Base-by-base conservation (phyloP, 768 basidiomycete genomes). In the Thelephora aurantiotincta region DNA sequence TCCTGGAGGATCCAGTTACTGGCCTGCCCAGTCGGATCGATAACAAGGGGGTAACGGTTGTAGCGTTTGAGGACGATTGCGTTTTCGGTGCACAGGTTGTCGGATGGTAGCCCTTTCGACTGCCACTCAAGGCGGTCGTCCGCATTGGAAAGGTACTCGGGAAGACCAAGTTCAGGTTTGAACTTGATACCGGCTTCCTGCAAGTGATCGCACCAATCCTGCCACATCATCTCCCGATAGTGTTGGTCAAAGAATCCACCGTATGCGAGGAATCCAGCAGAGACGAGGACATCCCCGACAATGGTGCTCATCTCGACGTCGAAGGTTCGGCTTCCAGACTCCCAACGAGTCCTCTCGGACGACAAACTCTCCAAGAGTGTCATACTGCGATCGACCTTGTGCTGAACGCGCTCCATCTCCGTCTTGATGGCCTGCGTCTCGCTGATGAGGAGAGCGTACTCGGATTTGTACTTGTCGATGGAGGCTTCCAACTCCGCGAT, bases 31-130 rank as follows among this genome's bases (percentile, higher is more conserved):
- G 94, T 96, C 4, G 96, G 96, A 60, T 99, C 96, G 57, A 99
- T 90, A 49, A 99, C 88, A 45, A 98, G 77, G 6, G 96, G 96
- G 63, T 98, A 98, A 16, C 96, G 87, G 58, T 90, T 89, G 76
- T 92, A 97, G 44, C 92, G 82, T 60, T 94, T 92, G 59, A 99
- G 78, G 91, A 98, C 98, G 65, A 98, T 92, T n/a, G 96, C 96
- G 60, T 99, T 99, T 67, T 98, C 96, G 1, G 88, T 90, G 54
- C 91, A 97, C 41, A 99, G 70, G 52, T 87, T 92, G 64, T 99
- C 93, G 5, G 90, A 81, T 1, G 96, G 96, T n/a, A 98, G 71
- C 0, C 89, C 83, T 58, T 91, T 92, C 26, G 90, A 85, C 64
- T 94, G 91, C 96, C 93, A 99, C 56, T 74, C 80, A 52, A 96